Base-by-base conservation (phyloP, 2,329 filamentous ascomycete genomes). In the Ceratocystis albifundus region DNA sequence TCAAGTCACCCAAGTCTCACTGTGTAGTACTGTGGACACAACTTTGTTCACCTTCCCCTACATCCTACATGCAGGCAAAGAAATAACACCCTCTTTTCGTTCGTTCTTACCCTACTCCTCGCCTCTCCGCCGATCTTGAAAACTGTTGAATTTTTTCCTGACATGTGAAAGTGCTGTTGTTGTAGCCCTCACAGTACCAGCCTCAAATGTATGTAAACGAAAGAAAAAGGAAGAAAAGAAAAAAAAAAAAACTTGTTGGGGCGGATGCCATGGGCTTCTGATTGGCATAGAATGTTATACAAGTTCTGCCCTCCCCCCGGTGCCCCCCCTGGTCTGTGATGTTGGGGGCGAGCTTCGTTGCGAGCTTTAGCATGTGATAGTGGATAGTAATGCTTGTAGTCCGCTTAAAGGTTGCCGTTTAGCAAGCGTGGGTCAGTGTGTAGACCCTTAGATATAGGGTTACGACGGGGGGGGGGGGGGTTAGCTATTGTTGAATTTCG, bases 131-230 rank as follows among this genome's bases (percentile, higher is more conserved):
- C 15, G 15, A 8, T 32, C 17, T 57, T 7, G n/a, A 1, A 57
- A 57, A 59, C 15, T 59, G 55, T 59, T 59, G 55, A 59, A 36
- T 36, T 32, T 30, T 36, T 8, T 63, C 48, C 28, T 63, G 44
- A 63, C 61, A 63, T 63, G 61, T 63, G 61, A 63, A 63, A 63
- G 22, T 12, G 36, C 48, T 28, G 22, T 25, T 48, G 46, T 25
- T 53, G 48, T 22, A 50, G 20, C 20, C 48, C 17, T 15, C 20
- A 2, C n/a, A 20, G 36, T 48, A 48, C 0, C 17, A 48, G 20
- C 46, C n/a, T 48, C 17, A 48, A 48, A 48, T n/a, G 20, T 20
- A 41, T 41, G 36, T 15, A 12, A 15, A 41, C 20, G 12, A n/a
- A 59, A 17, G 32, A 55, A 32, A 59, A 59, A 59, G n/a, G n/a